A percentile compares a stretch with the other conserved stretches of the same genome.
Conservation (phyloP, 192 early-diverging fungal species). For the Geosiphon pyriformis region DNA sequence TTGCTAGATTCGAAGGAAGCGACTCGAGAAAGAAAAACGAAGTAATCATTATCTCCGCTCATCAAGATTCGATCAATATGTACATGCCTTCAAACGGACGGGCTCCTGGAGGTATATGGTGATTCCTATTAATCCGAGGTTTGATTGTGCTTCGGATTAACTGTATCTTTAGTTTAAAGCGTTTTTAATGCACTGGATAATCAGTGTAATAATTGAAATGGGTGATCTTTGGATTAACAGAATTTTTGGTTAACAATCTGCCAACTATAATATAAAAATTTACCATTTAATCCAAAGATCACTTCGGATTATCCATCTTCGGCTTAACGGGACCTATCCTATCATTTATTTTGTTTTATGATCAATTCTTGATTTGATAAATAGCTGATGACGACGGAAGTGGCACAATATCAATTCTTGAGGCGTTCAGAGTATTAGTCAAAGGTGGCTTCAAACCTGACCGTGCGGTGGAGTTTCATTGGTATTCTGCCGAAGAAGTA, state of each 20-base stretch:
- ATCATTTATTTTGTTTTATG: no score
- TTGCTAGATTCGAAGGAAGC: constrained; percentile 65
- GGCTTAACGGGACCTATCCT: no score
- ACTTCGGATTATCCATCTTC: no score
- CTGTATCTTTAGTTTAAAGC: no score
- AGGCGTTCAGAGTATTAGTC: constrained; percentile 74
- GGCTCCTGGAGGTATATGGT: constrained; percentile 63
- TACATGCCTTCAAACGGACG: constrained; percentile 73
- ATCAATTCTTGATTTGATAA: not conserved
- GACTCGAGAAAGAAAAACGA: constrained; percentile 43
- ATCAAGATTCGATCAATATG: constrained; percentile 87
- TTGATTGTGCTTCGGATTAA: no score
- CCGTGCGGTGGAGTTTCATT: constrained; percentile 90
- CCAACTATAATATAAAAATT: no score
- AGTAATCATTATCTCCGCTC: constrained; percentile 80
- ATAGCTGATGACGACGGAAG: constrained; percentile 81
- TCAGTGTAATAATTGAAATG: no score
- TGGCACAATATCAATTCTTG: constrained; percentile 82
- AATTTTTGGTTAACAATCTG: no score
- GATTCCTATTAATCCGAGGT: no score
- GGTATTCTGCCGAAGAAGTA: constrained; percentile 88
- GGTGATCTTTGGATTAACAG: no score
- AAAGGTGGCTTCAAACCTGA: constrained; percentile 60
- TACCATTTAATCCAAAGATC: no score
- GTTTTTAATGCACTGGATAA: no score